A percentile compares a stretch with the other conserved stretches of the same genome.
phyloP scores from a whole-genome alignment of 2,329 filamentous ascomycete genomes.

The Alternaria atra region DNA sequence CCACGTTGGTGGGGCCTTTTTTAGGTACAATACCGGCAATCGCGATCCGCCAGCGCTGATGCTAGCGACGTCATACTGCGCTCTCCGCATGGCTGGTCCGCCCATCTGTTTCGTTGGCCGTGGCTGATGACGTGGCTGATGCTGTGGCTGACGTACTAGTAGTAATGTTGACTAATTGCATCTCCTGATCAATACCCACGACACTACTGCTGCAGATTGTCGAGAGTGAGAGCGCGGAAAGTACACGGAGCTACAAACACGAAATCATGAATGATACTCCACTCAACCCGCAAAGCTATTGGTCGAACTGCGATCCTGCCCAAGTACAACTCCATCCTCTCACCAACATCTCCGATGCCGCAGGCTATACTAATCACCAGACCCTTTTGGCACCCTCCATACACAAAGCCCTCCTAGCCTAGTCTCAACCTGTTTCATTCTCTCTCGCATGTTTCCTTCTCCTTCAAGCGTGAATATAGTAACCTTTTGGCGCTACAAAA shows the following conservation, averaged over 20 bases:
- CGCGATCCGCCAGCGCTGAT: slow-evolving; percentile 8
- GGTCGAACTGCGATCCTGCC: too few species aligned
- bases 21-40: slow-evolving; percentile 7
- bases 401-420: too few species aligned
- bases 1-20: slow-evolving; percentile 4
- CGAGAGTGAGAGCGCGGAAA: neutral
- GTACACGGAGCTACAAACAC: neutral
- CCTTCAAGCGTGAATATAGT: too few species aligned
- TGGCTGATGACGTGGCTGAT: slow-evolving; percentile 15
- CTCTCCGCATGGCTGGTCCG: slow-evolving; percentile 2
- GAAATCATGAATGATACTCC: neutral
- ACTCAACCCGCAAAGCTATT: neutral
- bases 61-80: slow-evolving; percentile 4
- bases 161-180: neutral
- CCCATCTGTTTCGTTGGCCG: slow-evolving; percentile 5
- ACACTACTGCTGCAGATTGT: neutral
- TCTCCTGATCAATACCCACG: too few species aligned
- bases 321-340: too few species aligned
- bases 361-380: too few species aligned
- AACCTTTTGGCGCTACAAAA: too few species aligned
- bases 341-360: too few species aligned
- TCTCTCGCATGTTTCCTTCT: too few species aligned
- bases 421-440: too few species aligned
- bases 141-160: neutral
- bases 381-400: too few species aligned